Conservation (phyloP, 257 asterid genomes). For the Solanum piurae region DNA sequence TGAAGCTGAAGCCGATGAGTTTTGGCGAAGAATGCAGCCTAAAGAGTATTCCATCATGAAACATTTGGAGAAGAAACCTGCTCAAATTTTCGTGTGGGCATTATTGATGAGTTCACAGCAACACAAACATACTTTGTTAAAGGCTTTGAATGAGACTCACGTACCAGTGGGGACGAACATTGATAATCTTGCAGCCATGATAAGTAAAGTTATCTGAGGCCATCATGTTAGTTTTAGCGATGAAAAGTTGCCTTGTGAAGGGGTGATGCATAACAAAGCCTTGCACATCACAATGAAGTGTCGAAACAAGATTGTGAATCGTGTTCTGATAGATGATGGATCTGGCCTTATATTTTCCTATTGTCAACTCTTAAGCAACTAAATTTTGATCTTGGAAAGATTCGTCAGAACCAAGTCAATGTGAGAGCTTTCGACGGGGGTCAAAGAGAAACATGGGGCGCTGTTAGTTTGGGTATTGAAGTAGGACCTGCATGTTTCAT, state of each 20-base stretch:
- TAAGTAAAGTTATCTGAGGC: not conserved
- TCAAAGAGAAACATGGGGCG: not conserved
- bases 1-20: too few relatives aligned
- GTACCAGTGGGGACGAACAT: not conserved
- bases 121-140: not conserved
- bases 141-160: not conserved
- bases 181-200: not conserved
- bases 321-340: too few relatives aligned
- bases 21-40: not conserved
- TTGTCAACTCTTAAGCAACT: not conserved
- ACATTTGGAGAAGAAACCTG: not conserved
- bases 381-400: not conserved
- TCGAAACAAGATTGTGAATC: too few relatives aligned
- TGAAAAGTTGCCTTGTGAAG: not conserved
- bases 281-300: not conserved
- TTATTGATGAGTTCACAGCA: not conserved
- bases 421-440: too few relatives aligned
- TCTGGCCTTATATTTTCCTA: not conserved
- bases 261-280: not conserved
- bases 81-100: not conserved
- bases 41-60: not conserved
- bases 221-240: too few relatives aligned
- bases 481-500: not conserved
- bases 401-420: not conserved
- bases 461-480: too few relatives aligned